A percentile compares a stretch with the other conserved stretches of the same genome.
Evolutionary conservation across 2,329 filamentous ascomycete genomes (phyloP).

Genomic region (Zarea fungicola): DNA sequence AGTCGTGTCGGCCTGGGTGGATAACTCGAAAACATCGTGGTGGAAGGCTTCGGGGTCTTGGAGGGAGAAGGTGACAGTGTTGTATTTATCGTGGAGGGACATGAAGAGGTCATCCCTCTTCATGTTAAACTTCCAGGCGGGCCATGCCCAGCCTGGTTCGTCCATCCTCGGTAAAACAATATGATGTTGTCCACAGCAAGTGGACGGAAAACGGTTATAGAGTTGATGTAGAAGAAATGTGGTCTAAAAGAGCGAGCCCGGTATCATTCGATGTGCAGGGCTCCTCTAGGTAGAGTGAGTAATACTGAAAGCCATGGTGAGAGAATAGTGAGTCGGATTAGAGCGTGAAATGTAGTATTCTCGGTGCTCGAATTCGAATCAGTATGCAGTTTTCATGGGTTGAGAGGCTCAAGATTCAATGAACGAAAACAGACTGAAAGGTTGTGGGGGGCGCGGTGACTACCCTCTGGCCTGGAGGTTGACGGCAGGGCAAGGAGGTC

Average conservation of each 20-base stretch:
- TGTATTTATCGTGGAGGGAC: slow-evolving; percentile 55
- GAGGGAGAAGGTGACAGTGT: slow-evolving; percentile 50
- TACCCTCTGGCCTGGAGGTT: slow-evolving; percentile 12
- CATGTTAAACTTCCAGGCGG: slow-evolving; percentile 59
- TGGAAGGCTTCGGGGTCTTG: slow-evolving; percentile 58
- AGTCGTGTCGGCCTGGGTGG: slow-evolving; percentile 42
- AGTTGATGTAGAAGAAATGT: slow-evolving; percentile 13
- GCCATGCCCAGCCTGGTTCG: slow-evolving; percentile 49
- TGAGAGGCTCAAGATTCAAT: slow-evolving; percentile 10
- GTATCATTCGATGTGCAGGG: slow-evolving; percentile 10
- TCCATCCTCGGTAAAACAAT: slow-evolving; percentile 41
- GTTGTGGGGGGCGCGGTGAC: slow-evolving; percentile 13
- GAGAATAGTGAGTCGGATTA: slow-evolving; percentile 9
- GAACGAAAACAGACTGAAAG: slow-evolving; percentile 16
- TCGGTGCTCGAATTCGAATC: slow-evolving; percentile 10
- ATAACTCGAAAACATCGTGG: slow-evolving; percentile 56
- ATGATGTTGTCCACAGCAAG: slow-evolving; percentile 5
- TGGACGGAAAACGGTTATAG: slow-evolving; percentile 11
- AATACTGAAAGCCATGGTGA: slow-evolving; percentile 18
- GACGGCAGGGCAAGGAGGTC: neutral
- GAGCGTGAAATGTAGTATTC: slow-evolving; percentile 5
- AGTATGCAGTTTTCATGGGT: slow-evolving; percentile 3
- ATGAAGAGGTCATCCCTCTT: slow-evolving; percentile 54
- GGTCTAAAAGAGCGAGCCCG: slow-evolving; percentile 8
- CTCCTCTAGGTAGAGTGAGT: slow-evolving; percentile 17